phyloP scores from a whole-genome alignment of 495 filamentous ascomycete genomes.

The Penicillium malachiteum region DNA sequence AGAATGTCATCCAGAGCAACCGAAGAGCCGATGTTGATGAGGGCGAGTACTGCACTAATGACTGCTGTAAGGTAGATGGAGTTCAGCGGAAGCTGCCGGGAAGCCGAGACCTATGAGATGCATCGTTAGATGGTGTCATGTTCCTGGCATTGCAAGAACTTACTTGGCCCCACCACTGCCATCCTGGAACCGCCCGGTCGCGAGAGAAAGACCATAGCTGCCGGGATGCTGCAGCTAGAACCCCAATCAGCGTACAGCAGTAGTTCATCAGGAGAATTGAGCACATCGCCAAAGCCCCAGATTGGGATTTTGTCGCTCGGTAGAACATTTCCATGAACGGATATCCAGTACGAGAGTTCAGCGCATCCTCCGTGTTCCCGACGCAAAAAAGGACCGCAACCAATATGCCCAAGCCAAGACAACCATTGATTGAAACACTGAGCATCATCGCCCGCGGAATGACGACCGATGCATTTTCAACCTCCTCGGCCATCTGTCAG shows the following conservation, averaged over 20 bases:
- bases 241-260: slow-evolving; percentile 40
- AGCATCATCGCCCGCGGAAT: slow-evolving; percentile 49
- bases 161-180: slow-evolving; percentile 3
- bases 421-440: slow-evolving; percentile 47
- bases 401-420: slow-evolving; percentile 49
- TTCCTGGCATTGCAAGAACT: slow-evolving; percentile 43
- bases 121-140: slow-evolving; percentile 36
- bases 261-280: slow-evolving; percentile 45
- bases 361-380: slow-evolving; percentile 36
- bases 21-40: slow-evolving; percentile 47
- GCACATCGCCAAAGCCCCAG: slow-evolving; percentile 45
- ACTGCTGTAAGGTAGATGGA: slow-evolving; percentile 38
- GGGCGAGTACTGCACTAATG: slow-evolving; percentile 38
- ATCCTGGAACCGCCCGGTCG: slow-evolving; percentile 12
- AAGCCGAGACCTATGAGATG: slow-evolving; percentile 33
- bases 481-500: slow-evolving; percentile 55
- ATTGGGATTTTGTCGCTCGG: slow-evolving; percentile 36
- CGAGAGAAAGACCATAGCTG: slow-evolving; percentile 47
- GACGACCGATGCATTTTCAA: slow-evolving; percentile 42
- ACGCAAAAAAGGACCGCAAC: slow-evolving; percentile 50
- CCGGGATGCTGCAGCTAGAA: slow-evolving; percentile 50
- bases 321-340: slow-evolving; percentile 54
- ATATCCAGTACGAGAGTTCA: slow-evolving; percentile 39
- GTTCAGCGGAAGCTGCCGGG: slow-evolving; percentile 33
- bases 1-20: slow-evolving; percentile 48